phyloP scores from a whole-genome alignment of 257 asterid species.

The Linderniella brevidens region DNA sequence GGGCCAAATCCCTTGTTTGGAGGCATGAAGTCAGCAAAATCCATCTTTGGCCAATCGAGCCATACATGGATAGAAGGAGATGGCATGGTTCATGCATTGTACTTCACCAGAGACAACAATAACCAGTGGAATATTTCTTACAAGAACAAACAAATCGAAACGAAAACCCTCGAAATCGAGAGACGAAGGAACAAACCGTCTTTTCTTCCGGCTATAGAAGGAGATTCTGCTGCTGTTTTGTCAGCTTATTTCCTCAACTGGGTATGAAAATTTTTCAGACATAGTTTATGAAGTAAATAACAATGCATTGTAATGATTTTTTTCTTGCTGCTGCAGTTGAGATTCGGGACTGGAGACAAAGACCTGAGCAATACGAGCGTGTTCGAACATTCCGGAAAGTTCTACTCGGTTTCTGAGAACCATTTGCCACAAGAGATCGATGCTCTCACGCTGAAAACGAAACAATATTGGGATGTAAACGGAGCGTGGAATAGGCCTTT shows the following conservation, averaged over 20 bases:
- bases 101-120: constrained; percentile 13
- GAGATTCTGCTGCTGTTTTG: background rate
- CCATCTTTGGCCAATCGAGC: constrained; percentile 28
- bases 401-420: constrained; percentile 29
- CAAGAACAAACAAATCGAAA: constrained; percentile 22
- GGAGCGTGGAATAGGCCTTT: constrained; percentile 32
- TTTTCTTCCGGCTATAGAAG: constrained; percentile 30
- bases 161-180: constrained; percentile 25
- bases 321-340: constrained; percentile 17
- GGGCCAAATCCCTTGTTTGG: constrained; percentile 37
- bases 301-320: background rate
- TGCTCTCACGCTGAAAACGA: constrained; percentile 19
- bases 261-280: background rate
- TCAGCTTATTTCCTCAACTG: background rate
- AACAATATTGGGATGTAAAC: constrained; percentile 22
- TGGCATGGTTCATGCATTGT: constrained; percentile 38
- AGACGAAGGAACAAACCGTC: constrained; percentile 17
- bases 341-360: constrained; percentile 27
- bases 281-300: background rate
- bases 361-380: constrained; percentile 29
- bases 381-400: constrained; percentile 30
- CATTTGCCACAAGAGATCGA: constrained; percentile 29
- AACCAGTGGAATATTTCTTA: constrained; percentile 16
- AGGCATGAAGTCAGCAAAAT: constrained; percentile 23
- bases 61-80: constrained; percentile 39